A percentile compares a stretch with the other conserved stretches of the same genome.
Conservation (phyloP, 2,329 filamentous ascomycete genomes). For the Aspergillus sp. region DNA sequence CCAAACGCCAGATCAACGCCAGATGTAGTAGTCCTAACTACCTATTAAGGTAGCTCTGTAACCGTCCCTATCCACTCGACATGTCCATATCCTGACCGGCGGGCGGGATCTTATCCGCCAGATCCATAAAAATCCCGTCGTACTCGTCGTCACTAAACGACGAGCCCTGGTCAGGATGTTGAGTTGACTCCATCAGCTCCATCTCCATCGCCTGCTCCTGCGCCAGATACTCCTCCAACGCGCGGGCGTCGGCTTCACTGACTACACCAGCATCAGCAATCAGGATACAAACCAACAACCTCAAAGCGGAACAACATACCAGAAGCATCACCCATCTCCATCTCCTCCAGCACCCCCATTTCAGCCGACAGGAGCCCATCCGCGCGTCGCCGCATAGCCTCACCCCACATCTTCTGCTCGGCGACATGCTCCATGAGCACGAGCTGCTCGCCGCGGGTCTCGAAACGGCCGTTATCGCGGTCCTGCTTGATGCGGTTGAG, state of each 20-base stretch:
- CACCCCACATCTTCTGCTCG: slow-evolving; percentile 38
- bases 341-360: slow-evolving; percentile 13
- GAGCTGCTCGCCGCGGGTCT: slow-evolving; percentile 42
- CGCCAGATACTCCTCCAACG: slow-evolving; percentile 34
- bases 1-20: too few relatives aligned
- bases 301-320: slow-evolving; percentile 17
- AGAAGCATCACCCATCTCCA: slow-evolving; percentile 23
- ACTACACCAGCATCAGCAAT: neutral
- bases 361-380: slow-evolving; percentile 21
- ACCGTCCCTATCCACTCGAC: slow-evolving; percentile 1
- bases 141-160: slow-evolving; percentile 57
- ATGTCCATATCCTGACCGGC: slow-evolving; percentile 38
- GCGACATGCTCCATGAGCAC: slow-evolving; percentile 41
- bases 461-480: slow-evolving; percentile 37
- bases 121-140: slow-evolving; percentile 63
- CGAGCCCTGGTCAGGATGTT: neutral
- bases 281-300: neutral
- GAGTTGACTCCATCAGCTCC: slow-evolving; percentile 17
- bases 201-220: slow-evolving; percentile 34
- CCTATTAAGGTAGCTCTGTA: neutral
- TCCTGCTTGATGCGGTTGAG: slow-evolving; percentile 41
- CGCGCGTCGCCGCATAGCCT: slow-evolving; percentile 33
- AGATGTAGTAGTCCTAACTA: too few relatives aligned
- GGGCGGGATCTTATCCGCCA: slow-evolving; percentile 42
- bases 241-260: slow-evolving; percentile 27